Evolutionary conservation across 192 early-diverging fungal species (phyloP), one percentile per base, ranked within the genome.

Genomic region (Dispira parvispora): DNA sequence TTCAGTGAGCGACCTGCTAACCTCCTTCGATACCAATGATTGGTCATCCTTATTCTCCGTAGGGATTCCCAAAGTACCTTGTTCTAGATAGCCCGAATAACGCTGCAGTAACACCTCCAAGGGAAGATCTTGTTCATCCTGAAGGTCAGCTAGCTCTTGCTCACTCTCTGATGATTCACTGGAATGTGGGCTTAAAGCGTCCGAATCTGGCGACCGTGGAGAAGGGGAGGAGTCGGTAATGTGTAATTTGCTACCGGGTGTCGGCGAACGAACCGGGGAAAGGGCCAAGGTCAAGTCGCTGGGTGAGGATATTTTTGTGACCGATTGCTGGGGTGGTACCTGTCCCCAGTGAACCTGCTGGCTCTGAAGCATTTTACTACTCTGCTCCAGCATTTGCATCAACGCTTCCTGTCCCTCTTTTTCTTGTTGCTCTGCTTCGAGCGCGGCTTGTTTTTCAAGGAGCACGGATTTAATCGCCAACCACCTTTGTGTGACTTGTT

Each of bases 41-140:
- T 55, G 13, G 52, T 55, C n/a, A 64, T 68, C 21, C 5, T 53
- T 14, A 44, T 14, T 18, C 50, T 38, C 23, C 23, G 21, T 65
- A 20, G 43, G 69, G 13, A 66, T 65, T 27, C 63, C 66, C 18
- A 66, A 56, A 32, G 45, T 46, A 20, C 69, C 65, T 11, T 73
- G 53, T 23, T 65, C 63, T 9, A 70, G 68, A 68, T 66, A 69
- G 28, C 70, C 67, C 11, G 65, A 67, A 56, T 84, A 83, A 38
- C 75, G 72, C 21, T 70, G 69, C 26, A 87, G 67, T 18, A 87
- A 65, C 32, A 77, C 73, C 26, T 80, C 79, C 32, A 83, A 74
- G 0, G 80, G 72, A n/a, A 84, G 65, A 43, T 86, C 78, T 71
- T 80, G 77, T 45, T 90, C 88, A 12, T 65, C 76, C 38, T 69